phyloP scores from a whole-genome alignment of 129 eudicot species.

The Lactuca sativa region DNA sequence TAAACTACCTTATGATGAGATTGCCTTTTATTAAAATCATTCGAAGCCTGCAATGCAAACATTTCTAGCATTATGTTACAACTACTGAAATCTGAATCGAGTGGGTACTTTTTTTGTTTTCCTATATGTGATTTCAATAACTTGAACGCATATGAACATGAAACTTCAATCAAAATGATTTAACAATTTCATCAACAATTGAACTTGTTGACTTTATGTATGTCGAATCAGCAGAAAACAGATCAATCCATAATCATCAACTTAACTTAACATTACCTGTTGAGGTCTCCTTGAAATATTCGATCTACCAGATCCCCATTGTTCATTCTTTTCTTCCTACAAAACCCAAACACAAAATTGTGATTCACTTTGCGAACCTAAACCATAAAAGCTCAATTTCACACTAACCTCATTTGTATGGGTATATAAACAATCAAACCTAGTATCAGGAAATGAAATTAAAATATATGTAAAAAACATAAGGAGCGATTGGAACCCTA shows the following conservation, averaged over 20 bases:
- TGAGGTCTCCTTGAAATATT: conserved; percentile 44
- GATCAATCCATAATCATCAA: background rate
- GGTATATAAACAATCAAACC: no score
- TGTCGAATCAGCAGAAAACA: background rate
- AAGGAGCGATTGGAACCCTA: no score
- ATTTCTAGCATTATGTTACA: background rate
- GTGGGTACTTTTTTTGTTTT: no score
- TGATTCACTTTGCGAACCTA: background rate
- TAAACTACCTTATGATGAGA: conserved; percentile 34
- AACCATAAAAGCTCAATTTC: conserved; percentile 7
- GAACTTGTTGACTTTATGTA: background rate
- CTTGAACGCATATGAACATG: background rate
- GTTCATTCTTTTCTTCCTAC: conserved; percentile 50
- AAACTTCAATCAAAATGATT: background rate
- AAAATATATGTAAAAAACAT: no score
- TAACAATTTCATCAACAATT: background rate
- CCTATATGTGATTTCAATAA: no score
- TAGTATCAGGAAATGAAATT: no score
- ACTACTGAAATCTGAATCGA: background rate
- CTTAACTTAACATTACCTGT: conserved; percentile 35
- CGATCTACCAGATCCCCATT: conserved; percentile 56
- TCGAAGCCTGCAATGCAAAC: conserved; percentile 28
- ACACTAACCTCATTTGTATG: conserved; percentile 33
- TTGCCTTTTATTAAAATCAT: conserved; percentile 33
- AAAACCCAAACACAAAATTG: conserved; percentile 7